These are phyloP conservation scores for Hypoxylon rubiginosum DNA, from an alignment of 2,329 filamentous ascomycete genomes.

Conservation along the genomic window DNA sequence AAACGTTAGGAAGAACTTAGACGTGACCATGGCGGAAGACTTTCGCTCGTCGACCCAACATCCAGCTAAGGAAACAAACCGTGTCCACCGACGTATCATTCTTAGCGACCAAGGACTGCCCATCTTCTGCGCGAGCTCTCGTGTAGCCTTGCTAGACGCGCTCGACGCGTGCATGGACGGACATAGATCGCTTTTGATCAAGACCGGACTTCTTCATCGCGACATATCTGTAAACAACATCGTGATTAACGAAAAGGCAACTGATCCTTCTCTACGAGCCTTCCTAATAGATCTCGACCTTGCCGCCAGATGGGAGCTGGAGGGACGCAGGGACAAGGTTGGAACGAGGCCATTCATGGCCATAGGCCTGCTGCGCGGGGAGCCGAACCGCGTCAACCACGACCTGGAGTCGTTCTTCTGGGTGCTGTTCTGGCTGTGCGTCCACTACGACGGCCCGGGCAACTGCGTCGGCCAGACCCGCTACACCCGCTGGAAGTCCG, in stretches of 20 bases:
- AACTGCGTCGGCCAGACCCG: conserved; percentile 22
- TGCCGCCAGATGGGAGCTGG: neutral
- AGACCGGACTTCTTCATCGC: conserved; percentile 53
- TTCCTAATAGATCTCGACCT: conserved; percentile 41
- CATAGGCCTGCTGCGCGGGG: conserved; percentile 23
- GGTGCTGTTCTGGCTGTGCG: conserved; percentile 57
- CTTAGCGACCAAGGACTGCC: conserved; percentile 28
- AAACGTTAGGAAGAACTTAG: conserved; percentile 6
- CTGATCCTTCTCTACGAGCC: neutral
- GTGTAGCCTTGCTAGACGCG: conserved; percentile 24
- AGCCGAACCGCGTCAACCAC: conserved; percentile 28
- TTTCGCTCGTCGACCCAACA: neutral
- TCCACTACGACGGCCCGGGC: conserved; percentile 51
- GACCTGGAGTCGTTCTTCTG: conserved; percentile 57
- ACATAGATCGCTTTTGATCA: conserved; percentile 47
- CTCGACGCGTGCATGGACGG: conserved; percentile 40
- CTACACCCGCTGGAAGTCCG: neutral
- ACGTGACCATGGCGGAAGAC: conserved; percentile 2
- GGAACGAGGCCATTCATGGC: conserved; percentile 20
- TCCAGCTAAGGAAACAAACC: conserved; percentile 25
- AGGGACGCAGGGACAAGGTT: neutral
- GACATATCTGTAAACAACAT: conserved; percentile 52
- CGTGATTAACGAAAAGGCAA: conserved; percentile 23
- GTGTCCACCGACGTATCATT: conserved; percentile 34
- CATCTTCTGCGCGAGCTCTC: conserved; percentile 35